Evolutionary conservation across 2,329 filamentous ascomycete species (phyloP).

Genomic region (Cadophora sp.): DNA sequence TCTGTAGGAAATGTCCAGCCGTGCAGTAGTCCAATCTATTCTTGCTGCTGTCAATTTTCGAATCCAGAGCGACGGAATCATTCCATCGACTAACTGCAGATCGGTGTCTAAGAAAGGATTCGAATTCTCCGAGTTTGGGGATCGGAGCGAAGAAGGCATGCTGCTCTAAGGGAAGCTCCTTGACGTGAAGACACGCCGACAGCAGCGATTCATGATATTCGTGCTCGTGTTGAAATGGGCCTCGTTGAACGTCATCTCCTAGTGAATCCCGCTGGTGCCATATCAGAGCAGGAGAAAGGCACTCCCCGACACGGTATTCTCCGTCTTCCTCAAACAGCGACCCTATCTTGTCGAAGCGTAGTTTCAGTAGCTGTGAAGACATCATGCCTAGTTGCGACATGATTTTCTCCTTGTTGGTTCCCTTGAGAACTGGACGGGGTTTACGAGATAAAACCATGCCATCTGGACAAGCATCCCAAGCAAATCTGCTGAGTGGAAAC

Average conservation of each 20-base stretch:
- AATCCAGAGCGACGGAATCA: slow-evolving; percentile 34
- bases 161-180: slow-evolving; percentile 40
- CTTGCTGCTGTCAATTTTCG: slow-evolving; percentile 40
- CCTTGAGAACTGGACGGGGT: slow-evolving; percentile 16
- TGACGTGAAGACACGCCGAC: slow-evolving; percentile 38
- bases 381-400: too few relatives aligned
- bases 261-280: too few relatives aligned
- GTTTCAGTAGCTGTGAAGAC: slow-evolving; percentile 20
- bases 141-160: slow-evolving; percentile 44
- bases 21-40: slow-evolving; percentile 39
- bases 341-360: slow-evolving; percentile 29
- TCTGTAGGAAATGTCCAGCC: slow-evolving; percentile 35
- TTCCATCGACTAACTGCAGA: slow-evolving; percentile 29
- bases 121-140: slow-evolving; percentile 38
- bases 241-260: slow-evolving; percentile 36
- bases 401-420: too few relatives aligned
- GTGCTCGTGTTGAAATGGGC: slow-evolving; percentile 40
- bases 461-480: slow-evolving; percentile 22
- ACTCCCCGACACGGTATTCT: slow-evolving; percentile 26
- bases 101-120: slow-evolving; percentile 33
- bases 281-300: slow-evolving; percentile 8
- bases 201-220: slow-evolving; percentile 41
- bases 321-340: slow-evolving; percentile 26
- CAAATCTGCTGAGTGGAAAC: slow-evolving; percentile 25
- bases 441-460: slow-evolving; percentile 15